Base-by-base conservation (phyloP, 2,329 filamentous ascomycete species). In the Verticillium tricorpus region DNA sequence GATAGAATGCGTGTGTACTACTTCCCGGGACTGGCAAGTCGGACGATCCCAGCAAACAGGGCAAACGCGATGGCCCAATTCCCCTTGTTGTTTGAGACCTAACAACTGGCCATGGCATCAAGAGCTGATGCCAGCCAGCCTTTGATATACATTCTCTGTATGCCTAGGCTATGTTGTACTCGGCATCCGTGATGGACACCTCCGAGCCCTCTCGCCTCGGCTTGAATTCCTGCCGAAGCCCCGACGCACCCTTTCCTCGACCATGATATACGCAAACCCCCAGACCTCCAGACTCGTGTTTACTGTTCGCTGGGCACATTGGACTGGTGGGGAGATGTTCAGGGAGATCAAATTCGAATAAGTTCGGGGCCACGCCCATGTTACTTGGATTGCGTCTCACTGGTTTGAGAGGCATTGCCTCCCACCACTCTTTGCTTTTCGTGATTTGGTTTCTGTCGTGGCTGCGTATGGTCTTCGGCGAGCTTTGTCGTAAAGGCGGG, bases 181-280 rank as follows among this genome's bases (percentile, higher is more conserved):
- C 55, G n/a, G 55, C 31, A 32, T 57, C 32, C 9, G 65, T 71
- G 31, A 57, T 62, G 37, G 59, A 58, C 17, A 64, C 62, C 45
- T 65, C 62, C 19, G 63, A 65, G 5, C 60, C 62, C 40, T 65
- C 62, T 22, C 62, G 63, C 31, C 62, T 60, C 22, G 62, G 56
- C 11, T 52, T 60, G 39, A 58, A 22, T 14, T 17, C 54, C 11
- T 60, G 57, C 9, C 57, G 62, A 37, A 61, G 56, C 17, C 35
- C 8, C 7, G 60, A 64, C 14, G 40, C 25, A 3, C 39, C 40
- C 14, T 61, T 74, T 57, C 70, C 68, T 35, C 80, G 72, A 2
- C 80, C 80, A 58, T 82, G 80, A 64, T 81, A 82, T 2, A 84
- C 80, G 61, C 82, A 85, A 3, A 84, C 63, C 0, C 79, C 81